These are phyloP conservation scores for Akanthomyces dipterigenus DNA, from an alignment of 2,329 filamentous ascomycete genomes.

Conservation along the genomic window DNA sequence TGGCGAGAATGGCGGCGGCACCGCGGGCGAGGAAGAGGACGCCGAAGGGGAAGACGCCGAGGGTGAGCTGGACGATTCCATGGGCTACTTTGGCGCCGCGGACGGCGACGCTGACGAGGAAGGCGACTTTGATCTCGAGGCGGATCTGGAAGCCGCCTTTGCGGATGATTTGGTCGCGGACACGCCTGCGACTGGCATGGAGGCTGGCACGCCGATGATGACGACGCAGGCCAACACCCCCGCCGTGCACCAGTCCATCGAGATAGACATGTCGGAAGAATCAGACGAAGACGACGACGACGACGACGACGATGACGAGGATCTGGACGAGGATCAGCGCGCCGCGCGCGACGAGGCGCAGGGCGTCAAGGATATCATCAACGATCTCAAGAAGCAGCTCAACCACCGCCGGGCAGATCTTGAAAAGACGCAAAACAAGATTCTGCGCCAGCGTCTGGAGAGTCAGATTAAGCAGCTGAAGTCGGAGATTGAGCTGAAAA, in stretches of 20 bases:
- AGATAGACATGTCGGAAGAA: slow-evolving; percentile 39
- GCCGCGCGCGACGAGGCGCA: slow-evolving; percentile 44
- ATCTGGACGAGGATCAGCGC: slow-evolving; percentile 47
- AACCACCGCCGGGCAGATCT: slow-evolving; percentile 38
- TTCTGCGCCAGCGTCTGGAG: slow-evolving; percentile 44
- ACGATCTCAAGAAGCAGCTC: slow-evolving; percentile 45
- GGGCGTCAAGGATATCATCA: slow-evolving; percentile 49
- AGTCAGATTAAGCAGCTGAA: slow-evolving; percentile 41
- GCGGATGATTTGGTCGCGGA: slow-evolving; percentile 32
- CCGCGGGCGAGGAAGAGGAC: slow-evolving; percentile 56
- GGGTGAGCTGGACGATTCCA: slow-evolving; percentile 38
- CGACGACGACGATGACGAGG: slow-evolving; percentile 46
- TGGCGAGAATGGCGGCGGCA: slow-evolving; percentile 43
- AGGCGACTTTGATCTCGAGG: slow-evolving; percentile 45
- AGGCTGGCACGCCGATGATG: slow-evolving; percentile 40
- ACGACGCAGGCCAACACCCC: slow-evolving; percentile 37
- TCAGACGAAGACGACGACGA: slow-evolving; percentile 40
- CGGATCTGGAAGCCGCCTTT: slow-evolving; percentile 50
- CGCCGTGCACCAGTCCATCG: slow-evolving; percentile 38
- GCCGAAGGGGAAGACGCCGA: slow-evolving; percentile 40
- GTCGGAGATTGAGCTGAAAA: slow-evolving; percentile 39
- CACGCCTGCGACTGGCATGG: slow-evolving; percentile 36
- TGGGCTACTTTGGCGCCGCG: slow-evolving; percentile 31
- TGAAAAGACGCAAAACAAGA: slow-evolving; percentile 36
- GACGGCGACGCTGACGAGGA: slow-evolving; percentile 26